Percentiles rank a stretch among this genome's conserved stretches.
phyloP scores from a whole-genome alignment of 2,329 filamentous ascomycete species.

The Diaporthe australafricana region DNA sequence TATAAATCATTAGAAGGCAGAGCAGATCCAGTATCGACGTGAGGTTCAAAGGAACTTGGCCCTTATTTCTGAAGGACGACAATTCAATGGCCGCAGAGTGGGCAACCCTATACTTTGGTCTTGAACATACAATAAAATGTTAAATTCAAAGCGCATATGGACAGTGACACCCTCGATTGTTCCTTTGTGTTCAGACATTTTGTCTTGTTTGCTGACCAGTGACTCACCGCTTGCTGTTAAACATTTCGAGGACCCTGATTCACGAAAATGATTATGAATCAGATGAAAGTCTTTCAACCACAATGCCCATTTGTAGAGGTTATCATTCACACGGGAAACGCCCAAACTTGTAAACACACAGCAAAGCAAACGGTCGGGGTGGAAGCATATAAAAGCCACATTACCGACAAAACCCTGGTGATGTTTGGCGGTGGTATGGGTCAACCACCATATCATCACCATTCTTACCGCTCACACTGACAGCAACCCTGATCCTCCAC shows the following conservation, averaged over 20 bases:
- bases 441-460: not conserved
- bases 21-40: no score
- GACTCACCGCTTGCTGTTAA: not conserved
- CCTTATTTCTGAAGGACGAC: no score
- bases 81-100: no score
- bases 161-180: not conserved
- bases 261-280: not conserved
- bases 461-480: not conserved
- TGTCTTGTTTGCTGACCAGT: not conserved
- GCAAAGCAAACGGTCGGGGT: not conserved
- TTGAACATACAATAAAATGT: not conserved
- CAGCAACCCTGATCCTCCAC: no score
- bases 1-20: no score
- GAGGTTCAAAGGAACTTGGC: no score
- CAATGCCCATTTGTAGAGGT: not conserved
- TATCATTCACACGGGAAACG: not conserved
- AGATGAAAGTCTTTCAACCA: not conserved
- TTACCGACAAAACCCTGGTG: rapidly evolving
- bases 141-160: no score
- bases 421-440: not conserved
- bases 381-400: not conserved
- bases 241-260: not conserved
- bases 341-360: not conserved
- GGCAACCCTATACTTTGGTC: not conserved
- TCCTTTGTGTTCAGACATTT: not conserved